Conservation (phyloP, 2,329 filamentous ascomycete genomes). For the Penicillium crustosum region DNA sequence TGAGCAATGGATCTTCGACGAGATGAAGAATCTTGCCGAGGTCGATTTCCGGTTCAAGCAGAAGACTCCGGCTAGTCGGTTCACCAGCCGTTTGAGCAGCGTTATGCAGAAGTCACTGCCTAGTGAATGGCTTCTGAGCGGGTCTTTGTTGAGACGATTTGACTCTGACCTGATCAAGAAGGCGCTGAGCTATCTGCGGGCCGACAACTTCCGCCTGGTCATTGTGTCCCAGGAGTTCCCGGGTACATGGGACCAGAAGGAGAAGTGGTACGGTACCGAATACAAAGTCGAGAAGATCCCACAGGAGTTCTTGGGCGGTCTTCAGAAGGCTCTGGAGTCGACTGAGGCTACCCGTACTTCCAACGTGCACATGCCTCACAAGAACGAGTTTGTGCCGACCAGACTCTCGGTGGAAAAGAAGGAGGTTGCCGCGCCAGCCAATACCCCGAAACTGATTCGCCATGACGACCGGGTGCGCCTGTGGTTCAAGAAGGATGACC, state of each 20-base stretch:
- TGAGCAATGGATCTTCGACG: constrained; percentile 90
- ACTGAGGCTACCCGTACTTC: constrained; percentile 60
- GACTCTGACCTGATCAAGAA: constrained; percentile 73
- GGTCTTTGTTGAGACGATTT: constrained; percentile 74
- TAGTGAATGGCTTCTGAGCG: constrained; percentile 83
- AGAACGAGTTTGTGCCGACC: constrained; percentile 93
- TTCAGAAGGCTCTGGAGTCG: constrained; percentile 63
- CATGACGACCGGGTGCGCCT: constrained; percentile 77
- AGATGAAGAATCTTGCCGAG: constrained; percentile 85
- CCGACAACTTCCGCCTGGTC: constrained; percentile 85
- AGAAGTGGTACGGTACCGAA: constrained; percentile 98
- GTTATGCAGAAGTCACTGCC: constrained; percentile 91
- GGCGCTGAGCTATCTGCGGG: constrained; percentile 70
- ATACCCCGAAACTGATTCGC: constrained; percentile 76
- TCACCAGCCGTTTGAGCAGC: constrained; percentile 79
- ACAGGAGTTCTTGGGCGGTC: constrained; percentile 67
- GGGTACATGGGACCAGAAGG: constrained; percentile 79
- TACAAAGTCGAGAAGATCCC: constrained; percentile 82
- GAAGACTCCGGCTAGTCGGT: constrained; percentile 84
- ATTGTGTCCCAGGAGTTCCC: constrained; percentile 82
- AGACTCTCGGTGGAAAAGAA: constrained; percentile 94
- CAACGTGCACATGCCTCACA: constrained; percentile 81
- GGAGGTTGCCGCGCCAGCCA: constrained; percentile 72
- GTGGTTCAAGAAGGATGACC: constrained; percentile 99
- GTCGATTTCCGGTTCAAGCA: constrained; percentile 95